Evolutionary conservation across 2,329 filamentous ascomycete species (phyloP), one percentile per base, ranked within the genome.

Genomic region (Fusarium sp.): DNA sequence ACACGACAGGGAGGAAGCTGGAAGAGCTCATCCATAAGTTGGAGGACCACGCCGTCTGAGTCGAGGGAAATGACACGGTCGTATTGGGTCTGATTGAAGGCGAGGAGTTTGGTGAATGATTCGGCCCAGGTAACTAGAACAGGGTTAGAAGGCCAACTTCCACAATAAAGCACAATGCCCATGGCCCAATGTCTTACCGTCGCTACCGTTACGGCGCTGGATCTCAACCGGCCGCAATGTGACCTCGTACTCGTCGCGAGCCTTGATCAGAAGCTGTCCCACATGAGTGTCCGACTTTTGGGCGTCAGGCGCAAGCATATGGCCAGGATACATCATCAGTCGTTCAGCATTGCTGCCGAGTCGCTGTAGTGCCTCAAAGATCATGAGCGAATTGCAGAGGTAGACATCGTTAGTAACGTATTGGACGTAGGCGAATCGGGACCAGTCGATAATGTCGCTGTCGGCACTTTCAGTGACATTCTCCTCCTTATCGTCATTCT

Each of bases 21-120:
- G 82, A 95, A 95, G 1, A 94, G 87, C 70, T 94, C 92, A 77
- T 95, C 93, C 86, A 94, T 88, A 40, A 85, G 83, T 68, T 91
- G 85, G 5, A 93, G 85, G 4, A 94, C 82, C 1, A 88, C 88
- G 25, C 89, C 85, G 77, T 94, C 92, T n/a, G 91, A 92, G 80
- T 94, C 86, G 11, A 87, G 80, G 65, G 91, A 89, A 16, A 85
- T 75, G 5, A 88, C 84, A 0, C 81, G 76, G 0, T 73, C 65
- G 66, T 93, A 94, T 71, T 91, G 87, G 6, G 89, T 90, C 66
- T 92, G 89, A 69, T 91, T 91, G 80, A 93, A 94, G 13, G 91
- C 90, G 47, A 92, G 86, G 36, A 94, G 87, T 78, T 94, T 94
- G 40, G 91, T 92, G 76, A 91, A 91, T 10, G 89, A 91, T 45